Percentiles rank a stretch among this genome's conserved stretches.
These are phyloP conservation scores for Rosa multiflora DNA, from an alignment of 306 rosid species.

Conservation along the genomic window DNA sequence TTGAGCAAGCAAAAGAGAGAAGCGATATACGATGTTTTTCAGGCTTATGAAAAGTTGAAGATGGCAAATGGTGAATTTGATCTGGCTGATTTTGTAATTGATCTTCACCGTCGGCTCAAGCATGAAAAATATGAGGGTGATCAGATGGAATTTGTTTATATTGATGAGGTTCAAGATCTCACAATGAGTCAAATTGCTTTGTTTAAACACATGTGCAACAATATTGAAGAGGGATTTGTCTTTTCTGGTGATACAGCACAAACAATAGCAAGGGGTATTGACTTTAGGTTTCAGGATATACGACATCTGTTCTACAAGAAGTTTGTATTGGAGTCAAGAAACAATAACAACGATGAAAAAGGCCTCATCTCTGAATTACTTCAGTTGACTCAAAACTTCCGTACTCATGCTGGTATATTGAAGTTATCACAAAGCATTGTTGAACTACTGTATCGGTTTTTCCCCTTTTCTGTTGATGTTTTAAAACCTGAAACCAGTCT, in stretches of 20 bases:
- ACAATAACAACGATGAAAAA: neutral
- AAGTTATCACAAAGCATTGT: slow-evolving; percentile 53
- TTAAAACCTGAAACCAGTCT: slow-evolving; percentile 35
- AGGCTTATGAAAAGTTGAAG: slow-evolving; percentile 61
- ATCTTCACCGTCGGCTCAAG: slow-evolving; percentile 51
- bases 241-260: slow-evolving; percentile 42
- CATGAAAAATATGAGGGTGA: slow-evolving; percentile 42
- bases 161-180: slow-evolving; percentile 72
- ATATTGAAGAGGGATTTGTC: slow-evolving; percentile 28
- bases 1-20: slow-evolving; percentile 45
- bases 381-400: slow-evolving; percentile 60
- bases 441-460: slow-evolving; percentile 50
- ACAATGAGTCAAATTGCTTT: slow-evolving; percentile 64
- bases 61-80: slow-evolving; percentile 58
- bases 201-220: slow-evolving; percentile 31
- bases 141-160: slow-evolving; percentile 52
- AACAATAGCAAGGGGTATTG: slow-evolving; percentile 61
- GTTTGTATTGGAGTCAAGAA: slow-evolving; percentile 24
- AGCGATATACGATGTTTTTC: slow-evolving; percentile 49
- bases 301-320: slow-evolving; percentile 34
- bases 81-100: slow-evolving; percentile 62
- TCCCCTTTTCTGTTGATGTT: slow-evolving; percentile 30
- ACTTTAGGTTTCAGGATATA: slow-evolving; percentile 62
- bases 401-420: slow-evolving; percentile 56
- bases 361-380: slow-evolving; percentile 13